Percentiles rank a stretch among this genome's conserved stretches.
Conservation (phyloP, 1,139 yeast species). For the Lodderomyces theae region DNA sequence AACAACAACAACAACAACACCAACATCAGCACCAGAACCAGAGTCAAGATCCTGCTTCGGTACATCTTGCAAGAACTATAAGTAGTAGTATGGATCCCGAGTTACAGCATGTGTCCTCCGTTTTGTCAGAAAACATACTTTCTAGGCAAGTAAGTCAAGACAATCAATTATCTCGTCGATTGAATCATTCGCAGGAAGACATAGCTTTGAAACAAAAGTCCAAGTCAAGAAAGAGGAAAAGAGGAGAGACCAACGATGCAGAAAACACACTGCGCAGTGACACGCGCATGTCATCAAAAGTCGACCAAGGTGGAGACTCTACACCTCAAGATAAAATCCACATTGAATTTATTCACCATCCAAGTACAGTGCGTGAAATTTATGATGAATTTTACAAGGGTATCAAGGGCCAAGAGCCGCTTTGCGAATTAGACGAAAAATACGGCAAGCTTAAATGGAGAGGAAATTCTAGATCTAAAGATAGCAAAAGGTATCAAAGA, state of each 20-base stretch:
- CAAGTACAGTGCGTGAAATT: slow-evolving; percentile 45
- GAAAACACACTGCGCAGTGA: slow-evolving; percentile 5
- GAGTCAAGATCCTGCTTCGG: slow-evolving; percentile 9
- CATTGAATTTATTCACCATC: slow-evolving; percentile 45
- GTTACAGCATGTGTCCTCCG: slow-evolving; percentile 17
- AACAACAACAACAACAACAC: too few relatives aligned
- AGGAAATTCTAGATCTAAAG: slow-evolving; percentile 49
- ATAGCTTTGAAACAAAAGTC: slow-evolving; percentile 4
- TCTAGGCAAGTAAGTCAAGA: background rate
- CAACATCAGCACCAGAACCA: too few relatives aligned
- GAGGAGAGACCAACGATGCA: slow-evolving; percentile 4
- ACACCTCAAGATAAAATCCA: slow-evolving; percentile 29
- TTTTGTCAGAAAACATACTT: background rate
- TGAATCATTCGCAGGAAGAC: background rate
- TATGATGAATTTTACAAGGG: slow-evolving; percentile 49
- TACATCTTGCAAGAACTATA: slow-evolving; percentile 14
- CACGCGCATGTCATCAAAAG: slow-evolving; percentile 19
- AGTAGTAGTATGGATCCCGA: slow-evolving; percentile 41
- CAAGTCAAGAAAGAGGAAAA: slow-evolving; percentile 8
- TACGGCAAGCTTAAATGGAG: slow-evolving; percentile 49
- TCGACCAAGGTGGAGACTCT: slow-evolving; percentile 11
- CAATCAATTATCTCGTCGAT: too few relatives aligned
- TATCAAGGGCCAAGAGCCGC: slow-evolving; percentile 45
- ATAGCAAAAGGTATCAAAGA: slow-evolving; percentile 45
- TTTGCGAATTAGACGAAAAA: slow-evolving; percentile 43